Conservation (phyloP, 352 stramenopile species). For the Phytophthora capsici region DNA sequence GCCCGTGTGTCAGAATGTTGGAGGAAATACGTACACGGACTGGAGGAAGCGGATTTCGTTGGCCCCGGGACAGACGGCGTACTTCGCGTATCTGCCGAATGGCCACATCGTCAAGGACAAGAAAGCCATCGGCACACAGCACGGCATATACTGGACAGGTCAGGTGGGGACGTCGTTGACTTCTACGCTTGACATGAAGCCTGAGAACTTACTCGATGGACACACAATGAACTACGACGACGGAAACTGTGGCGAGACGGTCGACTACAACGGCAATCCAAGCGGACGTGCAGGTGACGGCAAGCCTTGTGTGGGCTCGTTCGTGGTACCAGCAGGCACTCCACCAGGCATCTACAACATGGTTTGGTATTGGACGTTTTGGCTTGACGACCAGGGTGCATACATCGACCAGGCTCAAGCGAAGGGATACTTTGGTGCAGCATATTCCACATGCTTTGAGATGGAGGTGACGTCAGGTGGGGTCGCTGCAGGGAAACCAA, state of each 20-base stretch:
- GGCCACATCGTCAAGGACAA: slow-evolving; percentile 77
- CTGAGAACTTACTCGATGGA: slow-evolving; percentile 54
- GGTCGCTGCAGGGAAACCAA: not conserved
- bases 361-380: slow-evolving; percentile 82
- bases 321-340: slow-evolving; percentile 52
- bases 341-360: slow-evolving; percentile 63
- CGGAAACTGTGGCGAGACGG: slow-evolving; percentile 63
- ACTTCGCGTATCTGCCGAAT: slow-evolving; percentile 66
- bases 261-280: slow-evolving; percentile 49
- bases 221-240: slow-evolving; percentile 61
- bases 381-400: slow-evolving; percentile 46
- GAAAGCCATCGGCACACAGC: slow-evolving; percentile 60
- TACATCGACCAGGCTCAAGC: slow-evolving; percentile 62
- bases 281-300: slow-evolving; percentile 62
- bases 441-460: slow-evolving; percentile 76
- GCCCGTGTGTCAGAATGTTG: slow-evolving; percentile 52
- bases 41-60: slow-evolving; percentile 62
- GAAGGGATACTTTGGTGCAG: slow-evolving; percentile 67
- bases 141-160: slow-evolving; percentile 73
- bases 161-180: slow-evolving; percentile 39
- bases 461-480: slow-evolving; percentile 49
- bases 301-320: slow-evolving; percentile 65
- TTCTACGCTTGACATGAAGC: slow-evolving; percentile 58
- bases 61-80: slow-evolving; percentile 44
- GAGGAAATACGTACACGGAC: slow-evolving; percentile 60